Evolutionary conservation across 495 filamentous ascomycete genomes (phyloP).

Genomic region (Trichoderma virens): DNA sequence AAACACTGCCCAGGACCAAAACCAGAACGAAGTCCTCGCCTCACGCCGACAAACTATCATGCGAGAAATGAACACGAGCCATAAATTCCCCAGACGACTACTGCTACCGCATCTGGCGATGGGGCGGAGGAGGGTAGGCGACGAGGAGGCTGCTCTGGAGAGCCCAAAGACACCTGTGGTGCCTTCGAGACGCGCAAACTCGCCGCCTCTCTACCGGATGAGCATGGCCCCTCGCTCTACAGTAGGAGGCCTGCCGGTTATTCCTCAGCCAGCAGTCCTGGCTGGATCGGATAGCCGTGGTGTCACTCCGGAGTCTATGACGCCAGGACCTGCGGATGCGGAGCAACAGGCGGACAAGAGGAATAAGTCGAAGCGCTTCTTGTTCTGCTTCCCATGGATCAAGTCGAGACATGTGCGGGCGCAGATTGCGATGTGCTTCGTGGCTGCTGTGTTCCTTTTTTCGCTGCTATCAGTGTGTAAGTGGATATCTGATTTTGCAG

Average conservation of each 20-base stretch:
- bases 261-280: background rate
- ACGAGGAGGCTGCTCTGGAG: background rate
- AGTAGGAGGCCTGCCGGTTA: background rate
- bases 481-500: slow-evolving; percentile 16
- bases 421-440: slow-evolving; percentile 51
- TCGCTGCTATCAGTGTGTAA: slow-evolving; percentile 53
- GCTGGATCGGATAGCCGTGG: background rate
- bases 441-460: slow-evolving; percentile 46
- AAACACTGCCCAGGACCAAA: background rate
- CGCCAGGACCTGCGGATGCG: background rate
- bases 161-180: background rate
- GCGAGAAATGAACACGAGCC: background rate
- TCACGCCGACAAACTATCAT: background rate
- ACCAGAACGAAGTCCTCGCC: background rate
- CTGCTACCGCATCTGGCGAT: background rate
- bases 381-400: slow-evolving; percentile 46
- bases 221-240: background rate
- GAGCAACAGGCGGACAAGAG: slow-evolving; percentile 2
- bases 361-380: slow-evolving; percentile 31
- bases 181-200: background rate
- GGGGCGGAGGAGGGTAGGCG: background rate
- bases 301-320: background rate
- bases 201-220: background rate
- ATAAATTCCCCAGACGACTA: background rate
- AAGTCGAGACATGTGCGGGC: slow-evolving; percentile 43